phyloP scores from a whole-genome alignment of 371 early-diverging fungal genomes.

The Zychaea mexicana region DNA sequence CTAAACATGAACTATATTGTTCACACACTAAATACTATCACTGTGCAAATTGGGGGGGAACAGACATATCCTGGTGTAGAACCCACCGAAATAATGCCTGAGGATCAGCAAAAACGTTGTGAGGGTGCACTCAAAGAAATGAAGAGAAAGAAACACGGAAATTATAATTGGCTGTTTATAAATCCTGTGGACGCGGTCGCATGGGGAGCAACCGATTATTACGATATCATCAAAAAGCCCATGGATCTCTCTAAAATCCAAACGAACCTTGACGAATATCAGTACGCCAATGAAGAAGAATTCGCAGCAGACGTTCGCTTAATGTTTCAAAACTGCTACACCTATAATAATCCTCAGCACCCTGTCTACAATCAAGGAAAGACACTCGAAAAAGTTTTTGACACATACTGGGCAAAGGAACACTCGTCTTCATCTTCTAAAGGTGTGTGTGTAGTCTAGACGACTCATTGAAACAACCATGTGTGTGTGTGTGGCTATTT shows the following conservation, averaged over 20 bases:
- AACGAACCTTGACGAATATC: conserved; percentile 63
- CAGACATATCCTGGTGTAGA: neutral
- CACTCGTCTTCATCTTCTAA: conserved; percentile 36
- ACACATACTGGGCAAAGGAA: conserved; percentile 70
- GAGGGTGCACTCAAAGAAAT: conserved; percentile 41
- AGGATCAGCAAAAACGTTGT: conserved; percentile 73
- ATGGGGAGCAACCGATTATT: conserved; percentile 89
- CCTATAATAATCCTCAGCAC: conserved; percentile 86
- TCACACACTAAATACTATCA: no score
- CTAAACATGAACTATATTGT: no score
- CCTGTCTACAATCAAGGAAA: conserved; percentile 66
- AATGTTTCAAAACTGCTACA: conserved; percentile 87
- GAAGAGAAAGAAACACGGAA: conserved; percentile 28
- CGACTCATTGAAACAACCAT: no score
- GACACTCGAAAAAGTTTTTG: conserved; percentile 53
- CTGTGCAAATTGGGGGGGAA: no score
- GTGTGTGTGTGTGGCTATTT: no score
- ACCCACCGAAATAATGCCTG: conserved; percentile 27
- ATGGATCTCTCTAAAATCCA: conserved; percentile 97
- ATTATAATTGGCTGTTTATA: conserved; percentile 58
- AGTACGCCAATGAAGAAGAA: conserved; percentile 47
- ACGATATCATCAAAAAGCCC: conserved; percentile 87
- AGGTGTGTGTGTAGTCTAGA: conserved; percentile 14
- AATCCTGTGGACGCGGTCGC: conserved; percentile 91
- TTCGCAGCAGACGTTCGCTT: conserved; percentile 64